Evolutionary conservation across 352 stramenopile genomes (phyloP), one percentile per base, ranked within the genome.

Genomic region (Phytophthora brassicae): DNA sequence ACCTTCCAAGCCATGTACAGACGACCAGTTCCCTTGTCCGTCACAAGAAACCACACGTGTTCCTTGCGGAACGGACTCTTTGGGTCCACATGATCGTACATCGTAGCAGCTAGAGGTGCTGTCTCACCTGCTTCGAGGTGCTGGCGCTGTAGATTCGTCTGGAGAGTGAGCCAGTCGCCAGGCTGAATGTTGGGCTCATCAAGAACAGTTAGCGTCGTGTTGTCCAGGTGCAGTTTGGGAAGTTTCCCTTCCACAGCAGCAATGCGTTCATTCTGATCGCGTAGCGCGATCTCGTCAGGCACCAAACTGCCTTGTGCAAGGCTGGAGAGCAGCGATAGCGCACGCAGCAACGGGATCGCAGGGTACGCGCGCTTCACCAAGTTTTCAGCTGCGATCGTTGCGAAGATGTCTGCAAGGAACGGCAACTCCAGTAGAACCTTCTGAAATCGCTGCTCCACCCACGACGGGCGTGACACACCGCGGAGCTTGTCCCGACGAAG

Each of bases 381-480:
- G 47, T 89, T 68, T 63, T 92, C 79, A 2, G 75, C 75, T 4
- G 74, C 80, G 11, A 91, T 67, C 9, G 60, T 67, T 4, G 84
- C 77, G 45, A 90, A 92, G 28, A 89, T 85, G 61, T 94, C 81
- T 33, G 92, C 68, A 1, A 94, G 64, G 59, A 88, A 94, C 14
- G 86, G 86, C 28, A 95, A 48, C 57, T 92, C 82, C 22, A 90
- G 68, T 28, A 92, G 53, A 33, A 93, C 75, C 54, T 89, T 87
- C 31, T 73, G 81, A 14, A 92, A 69, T 0, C 84, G 74, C 45
- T 68, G 56, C 6, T 90, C 81, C 46, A 93, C 82, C 82, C 83
- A 92, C 26, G 63, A 66, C 8, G 84, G 86, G 60, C 86, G 86
- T 20, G 79, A 71, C 2, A 95, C 77, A 20, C 81, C 79, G 0